These are phyloP conservation scores for Catunica adiposa DNA, from an alignment of 2,329 filamentous ascomycete genomes.

Conservation along the genomic window DNA sequence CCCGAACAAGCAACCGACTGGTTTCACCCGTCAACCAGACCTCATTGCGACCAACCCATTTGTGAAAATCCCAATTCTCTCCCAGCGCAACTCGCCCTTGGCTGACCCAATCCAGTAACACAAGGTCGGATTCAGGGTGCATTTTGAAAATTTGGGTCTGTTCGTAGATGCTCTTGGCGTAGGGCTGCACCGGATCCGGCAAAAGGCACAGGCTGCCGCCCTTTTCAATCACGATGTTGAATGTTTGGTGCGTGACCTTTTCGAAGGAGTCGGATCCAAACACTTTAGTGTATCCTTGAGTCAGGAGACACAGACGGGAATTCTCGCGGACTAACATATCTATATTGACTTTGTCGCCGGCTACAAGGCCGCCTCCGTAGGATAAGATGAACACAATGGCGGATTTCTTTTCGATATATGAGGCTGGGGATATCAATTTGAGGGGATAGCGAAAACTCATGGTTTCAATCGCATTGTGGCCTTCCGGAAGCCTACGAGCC, in stretches of 20 bases:
- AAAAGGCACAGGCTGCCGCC: constrained; percentile 47
- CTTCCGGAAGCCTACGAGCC: constrained; percentile 53
- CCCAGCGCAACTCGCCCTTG: constrained; percentile 71
- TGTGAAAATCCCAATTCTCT: constrained; percentile 71
- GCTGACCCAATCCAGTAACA: constrained; percentile 85
- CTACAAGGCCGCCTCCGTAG: constrained; percentile 85
- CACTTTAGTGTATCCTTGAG: constrained; percentile 81
- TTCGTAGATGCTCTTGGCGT: constrained; percentile 65
- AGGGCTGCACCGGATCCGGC: constrained; percentile 88
- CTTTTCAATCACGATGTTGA: constrained; percentile 34
- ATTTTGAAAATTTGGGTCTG: constrained; percentile 67
- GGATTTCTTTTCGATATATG: constrained; percentile 45
- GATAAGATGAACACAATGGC: constrained; percentile 79
- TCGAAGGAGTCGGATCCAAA: constrained; percentile 57
- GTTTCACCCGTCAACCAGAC: constrained; percentile 40
- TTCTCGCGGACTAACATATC: constrained; percentile 44
- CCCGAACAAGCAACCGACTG: constrained; percentile 55
- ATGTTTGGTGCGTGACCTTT: constrained; percentile 39
- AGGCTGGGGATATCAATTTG: constrained; percentile 73
- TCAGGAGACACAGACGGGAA: constrained; percentile 51
- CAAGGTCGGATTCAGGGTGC: constrained; percentile 43
- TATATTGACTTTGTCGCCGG: constrained; percentile 67
- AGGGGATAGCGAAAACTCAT: constrained; percentile 87
- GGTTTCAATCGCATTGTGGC: constrained; percentile 51
- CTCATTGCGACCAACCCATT: constrained; percentile 76